These are phyloP conservation scores for Agrocybe praecox DNA, from an alignment of 768 basidiomycete species.

Conservation along the genomic window DNA sequence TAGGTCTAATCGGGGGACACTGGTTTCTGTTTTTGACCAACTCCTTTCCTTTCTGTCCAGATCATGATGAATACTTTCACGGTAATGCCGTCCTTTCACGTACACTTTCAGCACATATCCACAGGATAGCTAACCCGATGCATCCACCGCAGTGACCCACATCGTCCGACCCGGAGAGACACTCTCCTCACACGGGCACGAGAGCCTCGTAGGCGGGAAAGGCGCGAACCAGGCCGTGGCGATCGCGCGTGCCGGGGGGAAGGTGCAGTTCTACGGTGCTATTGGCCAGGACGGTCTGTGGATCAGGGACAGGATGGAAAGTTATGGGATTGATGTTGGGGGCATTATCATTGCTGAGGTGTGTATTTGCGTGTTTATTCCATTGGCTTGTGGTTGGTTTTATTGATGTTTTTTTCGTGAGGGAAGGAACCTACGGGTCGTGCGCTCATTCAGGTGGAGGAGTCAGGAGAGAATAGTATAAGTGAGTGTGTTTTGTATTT, in stretches of 20 bases:
- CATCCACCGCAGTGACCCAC: conserved; percentile 53
- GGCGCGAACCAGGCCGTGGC: conserved; percentile 69
- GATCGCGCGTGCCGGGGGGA: conserved; percentile 51
- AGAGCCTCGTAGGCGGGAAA: conserved; percentile 59
- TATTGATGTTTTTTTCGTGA: background rate
- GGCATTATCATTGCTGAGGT: conserved; percentile 44
- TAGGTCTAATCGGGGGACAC: too few species aligned
- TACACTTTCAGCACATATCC: too few species aligned
- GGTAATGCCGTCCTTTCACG: conserved; percentile 30
- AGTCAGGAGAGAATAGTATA: conserved; percentile 64
- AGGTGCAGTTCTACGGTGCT: conserved; percentile 50
- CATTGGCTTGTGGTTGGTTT: background rate
- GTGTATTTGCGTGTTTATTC: conserved; percentile 3
- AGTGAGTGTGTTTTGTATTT: conserved; percentile 34
- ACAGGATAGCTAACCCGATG: too few species aligned
- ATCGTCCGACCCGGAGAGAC: conserved; percentile 63
- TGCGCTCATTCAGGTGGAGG: conserved; percentile 61
- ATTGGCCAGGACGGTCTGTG: conserved; percentile 56
- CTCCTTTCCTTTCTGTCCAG: conserved; percentile 25
- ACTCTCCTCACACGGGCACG: conserved; percentile 51
- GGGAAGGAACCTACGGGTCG: conserved; percentile 54
- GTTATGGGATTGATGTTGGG: conserved; percentile 40
- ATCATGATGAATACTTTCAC: conserved; percentile 61
- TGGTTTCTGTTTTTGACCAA: background rate
- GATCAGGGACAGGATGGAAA: conserved; percentile 42